These are phyloP conservation scores for Fusarium sp. DNA, from an alignment of 2,329 filamentous ascomycete species.

Conservation along the genomic window DNA sequence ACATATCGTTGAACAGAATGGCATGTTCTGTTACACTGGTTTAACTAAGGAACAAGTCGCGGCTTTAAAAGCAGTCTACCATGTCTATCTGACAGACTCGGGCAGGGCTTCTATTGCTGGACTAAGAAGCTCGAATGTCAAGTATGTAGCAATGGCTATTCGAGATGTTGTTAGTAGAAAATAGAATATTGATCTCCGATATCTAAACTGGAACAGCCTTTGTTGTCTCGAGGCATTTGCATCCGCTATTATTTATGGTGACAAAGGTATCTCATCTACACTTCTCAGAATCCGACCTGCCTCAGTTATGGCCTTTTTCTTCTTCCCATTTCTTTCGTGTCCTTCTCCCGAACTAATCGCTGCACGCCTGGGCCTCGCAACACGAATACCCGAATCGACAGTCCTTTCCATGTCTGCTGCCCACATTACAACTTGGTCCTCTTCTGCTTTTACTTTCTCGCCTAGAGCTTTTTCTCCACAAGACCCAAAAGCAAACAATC, in stretches of 20 bases:
- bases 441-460: slow-evolving; percentile 16
- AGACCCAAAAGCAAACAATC: slow-evolving; percentile 9
- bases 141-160: too few relatives aligned
- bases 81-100: too few relatives aligned
- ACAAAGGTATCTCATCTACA: slow-evolving; percentile 5
- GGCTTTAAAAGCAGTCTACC: too few relatives aligned
- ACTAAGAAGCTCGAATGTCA: too few relatives aligned
- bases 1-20: too few relatives aligned
- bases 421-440: slow-evolving; percentile 8
- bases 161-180: too few relatives aligned
- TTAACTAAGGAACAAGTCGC: too few relatives aligned
- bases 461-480: not conserved
- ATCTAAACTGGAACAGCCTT: too few relatives aligned
- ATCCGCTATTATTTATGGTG: not conserved
- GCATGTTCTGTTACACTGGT: too few relatives aligned
- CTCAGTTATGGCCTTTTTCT: slow-evolving; percentile 7
- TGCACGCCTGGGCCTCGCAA: not conserved
- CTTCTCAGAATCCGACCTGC: slow-evolving; percentile 13
- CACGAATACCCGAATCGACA: fast-evolving
- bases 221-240: too few relatives aligned
- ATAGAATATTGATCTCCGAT: too few relatives aligned
- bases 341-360: not conserved
- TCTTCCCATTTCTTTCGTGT: not conserved
- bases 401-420: slow-evolving; percentile 7
- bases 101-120: too few relatives aligned